Conservation (phyloP, 75 land plant species). For the Sequoia sempervirens region DNA sequence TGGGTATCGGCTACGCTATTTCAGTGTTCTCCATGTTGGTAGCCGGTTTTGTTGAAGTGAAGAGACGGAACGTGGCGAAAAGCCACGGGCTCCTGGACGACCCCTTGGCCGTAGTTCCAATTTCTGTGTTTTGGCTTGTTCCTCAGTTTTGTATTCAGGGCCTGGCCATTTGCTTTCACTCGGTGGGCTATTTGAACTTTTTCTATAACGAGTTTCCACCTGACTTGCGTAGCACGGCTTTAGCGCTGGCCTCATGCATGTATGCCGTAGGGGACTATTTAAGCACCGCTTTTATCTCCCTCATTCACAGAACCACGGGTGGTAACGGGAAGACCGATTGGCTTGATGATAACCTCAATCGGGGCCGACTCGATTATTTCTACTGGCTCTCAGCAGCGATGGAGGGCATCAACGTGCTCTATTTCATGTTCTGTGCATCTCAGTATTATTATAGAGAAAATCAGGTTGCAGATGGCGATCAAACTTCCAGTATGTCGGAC, state of each 20-base stretch:
- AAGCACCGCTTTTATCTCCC: not conserved
- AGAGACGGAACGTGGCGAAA: slow-evolving; percentile 9
- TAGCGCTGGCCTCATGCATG: slow-evolving; percentile 15
- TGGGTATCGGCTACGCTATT: slow-evolving; percentile 14
- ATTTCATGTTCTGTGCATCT: not conserved
- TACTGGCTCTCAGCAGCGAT: not conserved
- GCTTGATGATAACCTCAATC: slow-evolving; percentile 9
- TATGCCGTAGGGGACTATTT: slow-evolving; percentile 12
- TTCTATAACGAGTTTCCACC: slow-evolving; percentile 19
- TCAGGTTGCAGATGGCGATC: not conserved
- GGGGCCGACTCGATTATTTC: not conserved
- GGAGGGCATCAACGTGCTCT: not conserved
- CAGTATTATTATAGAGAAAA: not conserved
- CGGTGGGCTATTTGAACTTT: slow-evolving; percentile 17
- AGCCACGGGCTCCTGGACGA: slow-evolving; percentile 16
- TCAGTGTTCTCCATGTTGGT: not conserved
- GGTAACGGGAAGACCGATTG: not conserved
- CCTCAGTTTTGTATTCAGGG: slow-evolving; percentile 19
- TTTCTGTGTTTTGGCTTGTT: slow-evolving; percentile 20
- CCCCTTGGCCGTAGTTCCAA: not conserved
- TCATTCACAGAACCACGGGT: not conserved
- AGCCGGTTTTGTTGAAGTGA: slow-evolving; percentile 13
- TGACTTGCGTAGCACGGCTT: slow-evolving; percentile 17
- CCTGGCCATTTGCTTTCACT: slow-evolving; percentile 3
- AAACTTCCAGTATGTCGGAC: too few species aligned